Evolutionary conservation across 257 asterid genomes (phyloP).

Genomic region (Anisodus tanguticus): DNA sequence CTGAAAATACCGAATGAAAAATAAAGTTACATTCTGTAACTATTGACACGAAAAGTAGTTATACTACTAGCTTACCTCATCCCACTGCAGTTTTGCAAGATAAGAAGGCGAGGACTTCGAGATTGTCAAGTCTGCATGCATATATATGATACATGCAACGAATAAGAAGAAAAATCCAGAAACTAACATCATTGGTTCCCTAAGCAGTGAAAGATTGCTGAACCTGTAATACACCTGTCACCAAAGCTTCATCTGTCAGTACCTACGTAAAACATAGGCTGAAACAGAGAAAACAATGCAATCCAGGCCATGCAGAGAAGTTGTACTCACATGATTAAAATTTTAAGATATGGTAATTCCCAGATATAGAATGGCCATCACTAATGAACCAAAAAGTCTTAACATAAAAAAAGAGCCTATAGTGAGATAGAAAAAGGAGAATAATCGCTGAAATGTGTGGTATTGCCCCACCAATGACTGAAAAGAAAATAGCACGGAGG

Average conservation of each 20-base stretch:
- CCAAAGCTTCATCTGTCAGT: constrained; percentile 25
- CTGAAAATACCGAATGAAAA: constrained; percentile 42
- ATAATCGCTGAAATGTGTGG: not conserved
- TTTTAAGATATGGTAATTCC: not conserved
- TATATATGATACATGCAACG: constrained; percentile 69
- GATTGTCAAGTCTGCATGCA: constrained; percentile 89
- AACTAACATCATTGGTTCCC: constrained; percentile 89
- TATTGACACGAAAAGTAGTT: constrained; percentile 26
- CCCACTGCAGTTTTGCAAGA: constrained; percentile 95
- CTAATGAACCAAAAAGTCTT: not conserved
- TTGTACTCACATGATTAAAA: not conserved
- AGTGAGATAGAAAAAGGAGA: not conserved
- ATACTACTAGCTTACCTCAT: constrained; percentile 62
- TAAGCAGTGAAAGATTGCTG: constrained; percentile 74
- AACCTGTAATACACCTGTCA: constrained; percentile 88
- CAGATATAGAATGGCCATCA: not conserved
- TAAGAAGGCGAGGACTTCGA: constrained; percentile 89
- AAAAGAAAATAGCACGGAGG: constrained; percentile 3
- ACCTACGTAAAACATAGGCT: not conserved
- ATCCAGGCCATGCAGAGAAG: no score
- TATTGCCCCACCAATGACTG: not conserved
- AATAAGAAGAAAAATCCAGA: constrained; percentile 87
- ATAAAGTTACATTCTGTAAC: not conserved
- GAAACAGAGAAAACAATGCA: not conserved
- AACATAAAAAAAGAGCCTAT: not conserved